Base-by-base conservation (phyloP, 495 filamentous ascomycete genomes). In the Neurospora pannonica region DNA sequence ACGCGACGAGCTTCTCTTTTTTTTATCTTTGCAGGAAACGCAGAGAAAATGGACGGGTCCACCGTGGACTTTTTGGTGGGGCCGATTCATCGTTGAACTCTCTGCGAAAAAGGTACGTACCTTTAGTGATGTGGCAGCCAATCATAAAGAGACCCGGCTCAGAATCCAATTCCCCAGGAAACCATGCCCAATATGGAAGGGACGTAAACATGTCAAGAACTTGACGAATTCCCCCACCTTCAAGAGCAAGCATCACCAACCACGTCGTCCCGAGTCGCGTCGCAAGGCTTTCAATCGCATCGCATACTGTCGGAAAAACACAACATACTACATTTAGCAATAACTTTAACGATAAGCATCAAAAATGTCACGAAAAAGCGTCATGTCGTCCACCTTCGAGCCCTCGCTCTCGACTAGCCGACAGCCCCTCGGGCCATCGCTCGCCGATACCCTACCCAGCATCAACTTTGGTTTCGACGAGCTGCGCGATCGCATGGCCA, bases 391-490 rank as follows among this genome's bases (percentile, higher is more conserved):
- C 48, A 81, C 88, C 62, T 95, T 95, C 77, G 93, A 97, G 75
- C 89, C 92, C 2, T 92, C 93, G 0, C 84, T 93, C 70, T 94
- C 92, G 1, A 91, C 89, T 38, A 93, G 90, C 88, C 92, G 92
- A 75, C 89, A 89, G 71, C 85, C 75, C 46, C 40, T 91, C 72
- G 84, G 83, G 40, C 77, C 82, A 10, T 88, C 86, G 28, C 82
- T 88, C 80, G 93, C 93, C 42, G 93, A 96, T 82, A 90, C 90
- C 15, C 89, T 98, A 10, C 96, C 96, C 43, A 93, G 86, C 81
- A 92, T 97, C 83, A 94, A 96, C 83, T 98, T 98, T 82, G 94
- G 94, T 73, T 98, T 98, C 83, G 95, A 98, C 74, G 94, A 97
- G 75, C 85, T 99, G 74, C 95, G 95, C 82, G 93, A 94, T 76